These are phyloP conservation scores for Monilinia vaccinii-corymbosi DNA, from an alignment of 2,329 filamentous ascomycete species.

Conservation along the genomic window DNA sequence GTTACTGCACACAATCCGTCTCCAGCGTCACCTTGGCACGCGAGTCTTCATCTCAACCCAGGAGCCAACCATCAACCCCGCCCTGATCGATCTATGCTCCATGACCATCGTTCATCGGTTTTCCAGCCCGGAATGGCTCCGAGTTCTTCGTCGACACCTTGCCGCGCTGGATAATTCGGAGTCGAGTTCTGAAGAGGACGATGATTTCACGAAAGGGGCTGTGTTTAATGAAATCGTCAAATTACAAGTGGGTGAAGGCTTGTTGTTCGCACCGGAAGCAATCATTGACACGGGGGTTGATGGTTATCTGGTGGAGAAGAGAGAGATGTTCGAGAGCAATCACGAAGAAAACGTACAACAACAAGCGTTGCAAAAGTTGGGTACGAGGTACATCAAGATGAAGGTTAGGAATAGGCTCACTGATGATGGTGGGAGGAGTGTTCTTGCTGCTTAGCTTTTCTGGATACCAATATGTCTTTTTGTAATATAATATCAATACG, in stretches of 20 bases:
- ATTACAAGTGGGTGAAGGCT: conserved; percentile 39
- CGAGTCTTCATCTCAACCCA: conserved; percentile 68
- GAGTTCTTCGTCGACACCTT: conserved; percentile 35
- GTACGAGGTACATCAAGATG: neutral
- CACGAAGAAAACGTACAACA: neutral
- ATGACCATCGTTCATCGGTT: conserved; percentile 68
- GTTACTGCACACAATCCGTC: conserved; percentile 53
- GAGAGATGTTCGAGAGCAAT: too few relatives aligned
- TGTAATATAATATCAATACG: too few relatives aligned
- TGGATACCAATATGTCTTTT: too few relatives aligned
- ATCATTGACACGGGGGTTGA: conserved; percentile 26
- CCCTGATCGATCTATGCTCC: conserved; percentile 61
- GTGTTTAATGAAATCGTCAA: conserved; percentile 33
- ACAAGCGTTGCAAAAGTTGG: neutral
- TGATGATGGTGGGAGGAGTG: neutral
- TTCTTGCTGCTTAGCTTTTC: neutral
- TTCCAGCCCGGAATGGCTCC: conserved; percentile 51
- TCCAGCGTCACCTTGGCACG: conserved; percentile 60
- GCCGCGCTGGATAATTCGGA: conserved; percentile 33
- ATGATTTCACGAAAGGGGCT: conserved; percentile 12
- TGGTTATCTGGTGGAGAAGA: too few relatives aligned
- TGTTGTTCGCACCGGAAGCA: conserved; percentile 40
- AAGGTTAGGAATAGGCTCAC: neutral
- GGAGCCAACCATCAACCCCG: conserved; percentile 62
- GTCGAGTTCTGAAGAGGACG: conserved; percentile 14